Base-by-base conservation (phyloP, 495 filamentous ascomycete species). In the Neurospora sublineolata region DNA sequence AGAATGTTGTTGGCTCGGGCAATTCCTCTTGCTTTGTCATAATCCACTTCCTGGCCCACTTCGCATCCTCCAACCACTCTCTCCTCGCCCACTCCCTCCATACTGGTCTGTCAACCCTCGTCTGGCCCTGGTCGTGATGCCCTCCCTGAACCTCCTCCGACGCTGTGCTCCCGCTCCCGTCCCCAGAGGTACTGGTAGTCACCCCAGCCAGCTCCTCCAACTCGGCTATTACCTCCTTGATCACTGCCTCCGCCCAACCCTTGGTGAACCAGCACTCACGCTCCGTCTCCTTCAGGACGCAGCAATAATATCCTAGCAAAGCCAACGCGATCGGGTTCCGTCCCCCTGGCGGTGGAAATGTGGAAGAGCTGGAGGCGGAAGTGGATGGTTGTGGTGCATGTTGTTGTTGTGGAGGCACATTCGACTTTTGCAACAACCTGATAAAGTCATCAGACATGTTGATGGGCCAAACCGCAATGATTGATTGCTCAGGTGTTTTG, bases 401-500 rank as follows among this genome's bases (percentile, higher is more conserved):
- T 30, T 11, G 52, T 60, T 30, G 16, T 42, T 5, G 52, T 16
- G 12, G 52, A 58, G 20, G 46, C 23, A 16, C 52, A 9, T 7
- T 27, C 12, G 5, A 14, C 3, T 36, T 27, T 64, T 30, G 39
- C 39, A 79, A 58, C 69, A 80, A 37, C 1, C 58, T 37, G 1
- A 79, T 37, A 40, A 73, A 74, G 3, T 64, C 71, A 4, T 75
- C 75, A n/a, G 72, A 64, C 68, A 73, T 76, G 9, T 37, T 39
- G 41, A 78, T 74, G 11, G 77, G 77, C 75, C 76, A 80, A 8
- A 75, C 72, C 27, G 73, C 72, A 0, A 77, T 69, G 16, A 77
- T 58, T 37, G 74, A 70, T 58, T 77, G 73, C 68, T 79, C 77
- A 3, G 79, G 74, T 10, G 16, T 68, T 14, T 20, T 2, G 20